Percentiles rank a stretch among this genome's conserved stretches.
Conservation (phyloP, 176 grass and related monocot genomes). For the Oryza coarctata region DNA sequence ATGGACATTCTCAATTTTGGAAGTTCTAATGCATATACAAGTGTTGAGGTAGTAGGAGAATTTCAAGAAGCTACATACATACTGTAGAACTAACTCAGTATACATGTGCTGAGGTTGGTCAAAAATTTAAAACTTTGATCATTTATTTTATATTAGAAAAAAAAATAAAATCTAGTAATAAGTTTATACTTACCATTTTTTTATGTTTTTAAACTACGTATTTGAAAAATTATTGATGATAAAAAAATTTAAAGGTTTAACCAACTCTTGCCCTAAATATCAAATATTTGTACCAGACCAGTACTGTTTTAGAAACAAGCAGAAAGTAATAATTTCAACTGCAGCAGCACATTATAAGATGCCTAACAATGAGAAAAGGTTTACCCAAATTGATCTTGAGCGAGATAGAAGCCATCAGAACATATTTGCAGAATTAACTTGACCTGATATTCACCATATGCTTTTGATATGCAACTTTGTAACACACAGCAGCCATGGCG, state of each 20-base stretch:
- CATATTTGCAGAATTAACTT: conserved; percentile 72
- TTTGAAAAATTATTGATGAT: no score
- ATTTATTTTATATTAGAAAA: no score
- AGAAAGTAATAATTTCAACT: neutral
- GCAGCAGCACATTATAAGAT: conserved; percentile 13
- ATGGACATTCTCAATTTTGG: neutral
- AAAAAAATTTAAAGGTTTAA: no score
- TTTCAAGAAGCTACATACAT: conserved; percentile 6
- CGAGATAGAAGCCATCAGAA: conserved; percentile 58
- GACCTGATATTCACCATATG: conserved; percentile 48
- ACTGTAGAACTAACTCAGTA: neutral
- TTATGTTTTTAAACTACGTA: no score
- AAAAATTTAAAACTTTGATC: no score
- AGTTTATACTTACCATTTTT: no score
- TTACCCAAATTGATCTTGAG: conserved; percentile 89
- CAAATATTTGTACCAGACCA: neutral
- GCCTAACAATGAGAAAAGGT: conserved; percentile 25
- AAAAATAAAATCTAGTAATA: no score
- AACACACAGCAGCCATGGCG: conserved; percentile 87
- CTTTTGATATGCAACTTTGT: conserved; percentile 70
- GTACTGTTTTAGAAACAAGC: neutral
- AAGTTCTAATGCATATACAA: neutral
- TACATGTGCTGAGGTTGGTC: neutral
- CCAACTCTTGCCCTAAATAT: no score
- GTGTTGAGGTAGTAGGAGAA: neutral